phyloP scores from a whole-genome alignment of 768 basidiomycete species.

The Leucosporidium yakuticum region DNA sequence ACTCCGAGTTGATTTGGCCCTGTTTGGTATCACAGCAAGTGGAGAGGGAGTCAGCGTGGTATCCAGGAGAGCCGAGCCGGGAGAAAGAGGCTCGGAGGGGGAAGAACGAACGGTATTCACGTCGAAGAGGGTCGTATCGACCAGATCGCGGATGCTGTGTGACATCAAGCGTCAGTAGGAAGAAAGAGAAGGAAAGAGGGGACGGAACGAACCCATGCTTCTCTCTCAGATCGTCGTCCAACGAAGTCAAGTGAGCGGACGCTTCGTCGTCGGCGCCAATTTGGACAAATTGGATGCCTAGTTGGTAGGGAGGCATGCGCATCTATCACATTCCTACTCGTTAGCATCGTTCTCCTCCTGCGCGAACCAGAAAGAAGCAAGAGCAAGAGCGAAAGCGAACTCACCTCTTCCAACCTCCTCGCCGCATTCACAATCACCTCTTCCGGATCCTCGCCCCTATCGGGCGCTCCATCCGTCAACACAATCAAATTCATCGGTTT shows the following conservation, averaged over 20 bases:
- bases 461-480: slow-evolving; percentile 34
- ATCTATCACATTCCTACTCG: too few species aligned
- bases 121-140: slow-evolving; percentile 30
- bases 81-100: background rate
- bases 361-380: too few species aligned
- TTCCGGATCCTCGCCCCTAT: slow-evolving; percentile 26
- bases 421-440: slow-evolving; percentile 16
- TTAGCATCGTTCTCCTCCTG: too few species aligned
- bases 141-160: slow-evolving; percentile 28
- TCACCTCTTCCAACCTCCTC: slow-evolving; percentile 14
- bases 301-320: slow-evolving; percentile 42
- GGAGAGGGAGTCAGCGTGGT: background rate
- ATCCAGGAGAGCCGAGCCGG: background rate
- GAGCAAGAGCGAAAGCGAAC: background rate
- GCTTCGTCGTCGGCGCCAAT: slow-evolving; percentile 51
- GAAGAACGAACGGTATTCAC: background rate
- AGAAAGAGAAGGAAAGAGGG: background rate
- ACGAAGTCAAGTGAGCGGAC: background rate
- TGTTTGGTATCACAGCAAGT: background rate
- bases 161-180: background rate
- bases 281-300: slow-evolving; percentile 63
- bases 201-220: slow-evolving; percentile 12
- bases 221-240: slow-evolving; percentile 12
- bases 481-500: slow-evolving; percentile 34
- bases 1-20: slow-evolving; percentile 4